phyloP scores from a whole-genome alignment of 192 early-diverging fungal genomes.

The Podila epicladia region DNA sequence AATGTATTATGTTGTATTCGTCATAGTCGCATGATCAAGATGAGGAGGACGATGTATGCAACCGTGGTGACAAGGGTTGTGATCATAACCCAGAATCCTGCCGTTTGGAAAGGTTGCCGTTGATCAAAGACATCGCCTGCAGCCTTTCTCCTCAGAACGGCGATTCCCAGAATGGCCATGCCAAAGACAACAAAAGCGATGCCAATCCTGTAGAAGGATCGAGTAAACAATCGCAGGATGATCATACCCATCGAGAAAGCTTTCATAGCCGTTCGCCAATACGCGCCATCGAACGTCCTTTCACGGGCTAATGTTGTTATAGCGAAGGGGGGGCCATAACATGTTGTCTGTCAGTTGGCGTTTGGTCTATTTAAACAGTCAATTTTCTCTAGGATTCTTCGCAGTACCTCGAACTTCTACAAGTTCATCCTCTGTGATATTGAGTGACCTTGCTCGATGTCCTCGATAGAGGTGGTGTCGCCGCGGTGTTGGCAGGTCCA shows the following conservation, averaged over 20 bases:
- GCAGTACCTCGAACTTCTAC: conserved; percentile 59
- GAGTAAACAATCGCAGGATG: conserved; percentile 64
- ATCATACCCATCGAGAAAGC: conserved; percentile 64
- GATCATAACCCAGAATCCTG: conserved; percentile 62
- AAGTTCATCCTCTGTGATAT: conserved; percentile 58
- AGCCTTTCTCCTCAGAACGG: conserved; percentile 52
- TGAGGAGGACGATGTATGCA: conserved; percentile 55
- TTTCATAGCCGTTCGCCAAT: conserved; percentile 65
- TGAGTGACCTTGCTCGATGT: conserved; percentile 55
- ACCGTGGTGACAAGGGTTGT: conserved; percentile 55
- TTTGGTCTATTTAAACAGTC: not conserved
- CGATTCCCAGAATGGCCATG: conserved; percentile 56
- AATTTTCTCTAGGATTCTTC: too few species aligned
- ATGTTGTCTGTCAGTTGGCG: not conserved
- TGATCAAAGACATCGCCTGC: conserved; percentile 66
- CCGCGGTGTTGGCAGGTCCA: conserved; percentile 2
- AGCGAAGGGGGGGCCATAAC: not conserved
- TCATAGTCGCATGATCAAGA: conserved; percentile 35
- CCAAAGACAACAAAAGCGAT: conserved; percentile 67
- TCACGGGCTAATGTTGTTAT: conserved; percentile 54
- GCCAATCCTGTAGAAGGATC: conserved; percentile 63
- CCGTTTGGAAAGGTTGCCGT: conserved; percentile 60
- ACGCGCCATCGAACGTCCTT: conserved; percentile 69
- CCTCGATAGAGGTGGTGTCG: conserved; percentile 55
- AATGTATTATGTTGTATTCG: not conserved